Conservation (phyloP, 1,284 basidiomycete species). For the Tilletia walkeri region DNA sequence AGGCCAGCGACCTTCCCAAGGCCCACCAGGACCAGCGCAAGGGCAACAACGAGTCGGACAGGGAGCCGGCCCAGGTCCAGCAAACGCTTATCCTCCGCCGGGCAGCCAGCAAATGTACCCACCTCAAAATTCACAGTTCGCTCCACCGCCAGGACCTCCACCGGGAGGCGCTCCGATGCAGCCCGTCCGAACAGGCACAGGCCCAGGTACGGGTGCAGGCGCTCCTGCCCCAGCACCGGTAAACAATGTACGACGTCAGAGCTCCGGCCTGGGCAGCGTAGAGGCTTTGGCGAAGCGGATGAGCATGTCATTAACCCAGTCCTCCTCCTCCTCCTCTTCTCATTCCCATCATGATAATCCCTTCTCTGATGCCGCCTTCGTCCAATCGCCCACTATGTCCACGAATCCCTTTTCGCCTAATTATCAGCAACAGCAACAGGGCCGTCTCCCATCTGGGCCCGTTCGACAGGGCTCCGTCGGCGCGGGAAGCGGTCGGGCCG, state of each 20-base stretch:
- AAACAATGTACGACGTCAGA: conserved; percentile 15
- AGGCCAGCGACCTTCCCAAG: no score
- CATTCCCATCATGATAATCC: neutral
- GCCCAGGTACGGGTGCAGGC: neutral
- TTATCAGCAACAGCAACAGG: neutral
- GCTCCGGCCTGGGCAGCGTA: conserved; percentile 1
- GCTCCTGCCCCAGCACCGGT: neutral
- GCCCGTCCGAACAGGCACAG: neutral
- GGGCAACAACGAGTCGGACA: neutral
- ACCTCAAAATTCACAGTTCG: conserved; percentile 2
- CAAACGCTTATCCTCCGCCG: neutral
- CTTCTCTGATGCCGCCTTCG: neutral
- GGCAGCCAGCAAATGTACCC: conserved; percentile 16
- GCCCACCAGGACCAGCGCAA: neutral
- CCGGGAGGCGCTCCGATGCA: neutral
- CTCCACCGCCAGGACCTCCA: neutral
- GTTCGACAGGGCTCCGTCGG: conserved; percentile 1
- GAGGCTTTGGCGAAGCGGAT: conserved; percentile 5
- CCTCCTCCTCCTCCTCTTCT: conserved; percentile 11
- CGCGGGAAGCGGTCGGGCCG: neutral
- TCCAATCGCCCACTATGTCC: neutral
- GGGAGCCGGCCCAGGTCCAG: neutral
- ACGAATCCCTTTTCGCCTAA: neutral
- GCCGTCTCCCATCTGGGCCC: neutral
- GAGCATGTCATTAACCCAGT: neutral